A percentile compares a stretch with the other conserved stretches of the same genome.
Conservation (phyloP, 352 stramenopile genomes). For the Halophytophthora batemanensis region DNA sequence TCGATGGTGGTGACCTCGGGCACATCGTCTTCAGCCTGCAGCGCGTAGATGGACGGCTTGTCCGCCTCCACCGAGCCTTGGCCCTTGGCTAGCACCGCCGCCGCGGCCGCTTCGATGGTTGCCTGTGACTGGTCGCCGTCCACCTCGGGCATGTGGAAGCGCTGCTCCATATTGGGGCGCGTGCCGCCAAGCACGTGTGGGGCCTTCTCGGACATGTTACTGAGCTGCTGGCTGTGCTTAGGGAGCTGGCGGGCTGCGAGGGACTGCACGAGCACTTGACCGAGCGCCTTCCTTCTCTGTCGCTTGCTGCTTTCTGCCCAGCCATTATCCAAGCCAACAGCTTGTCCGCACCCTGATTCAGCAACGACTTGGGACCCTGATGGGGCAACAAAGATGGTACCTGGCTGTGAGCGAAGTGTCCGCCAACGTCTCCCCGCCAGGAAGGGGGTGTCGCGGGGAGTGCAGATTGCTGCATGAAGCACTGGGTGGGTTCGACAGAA, state of each 20-base stretch:
- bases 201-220: constrained; percentile 57
- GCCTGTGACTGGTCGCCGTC: constrained; percentile 8
- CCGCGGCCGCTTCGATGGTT: not conserved
- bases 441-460: too few species aligned
- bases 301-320: not conserved
- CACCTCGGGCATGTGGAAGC: constrained; percentile 38
- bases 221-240: not conserved
- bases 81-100: constrained; percentile 1
- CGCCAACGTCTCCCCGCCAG: too few species aligned
- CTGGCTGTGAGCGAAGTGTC: too few species aligned
- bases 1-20: constrained; percentile 61
- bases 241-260: too few species aligned
- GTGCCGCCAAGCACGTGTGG: constrained; percentile 53
- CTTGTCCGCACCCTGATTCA: too few species aligned
- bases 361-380: too few species aligned
- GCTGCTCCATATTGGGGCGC: constrained; percentile 51
- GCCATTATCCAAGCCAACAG: not conserved
- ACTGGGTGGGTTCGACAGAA: too few species aligned
- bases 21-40: constrained; percentile 50
- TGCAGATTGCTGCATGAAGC: too few species aligned
- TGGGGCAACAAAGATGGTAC: too few species aligned
- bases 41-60: constrained; percentile 34
- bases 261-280: constrained; percentile 1
- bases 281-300: not conserved
- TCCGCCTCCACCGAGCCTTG: constrained; percentile 8